These are phyloP conservation scores for Balamuthia mandrillaris DNA, from an alignment of 208 protist genomes.

Conservation along the genomic window DNA sequence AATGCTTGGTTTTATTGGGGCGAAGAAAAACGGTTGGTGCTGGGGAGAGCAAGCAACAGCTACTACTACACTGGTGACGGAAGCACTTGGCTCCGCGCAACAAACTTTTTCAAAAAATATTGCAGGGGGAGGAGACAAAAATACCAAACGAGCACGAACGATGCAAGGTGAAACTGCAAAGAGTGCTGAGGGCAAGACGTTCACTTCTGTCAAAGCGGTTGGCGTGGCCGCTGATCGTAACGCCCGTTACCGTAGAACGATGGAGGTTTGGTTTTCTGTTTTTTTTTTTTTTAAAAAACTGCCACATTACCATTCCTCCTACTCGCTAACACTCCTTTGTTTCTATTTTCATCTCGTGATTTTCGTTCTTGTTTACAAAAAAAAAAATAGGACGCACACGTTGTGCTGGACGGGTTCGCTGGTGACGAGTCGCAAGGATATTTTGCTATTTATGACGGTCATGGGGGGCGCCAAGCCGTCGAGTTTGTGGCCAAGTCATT, in stretches of 20 bases:
- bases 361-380: not conserved
- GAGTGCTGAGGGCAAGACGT: not conserved
- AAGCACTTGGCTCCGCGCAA: too few species aligned
- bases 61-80: too few species aligned
- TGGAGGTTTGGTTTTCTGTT: constrained; percentile 46
- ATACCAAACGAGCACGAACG: too few species aligned
- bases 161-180: too few species aligned
- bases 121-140: too few species aligned
- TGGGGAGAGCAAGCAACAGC: too few species aligned
- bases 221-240: constrained; percentile 53
- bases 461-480: constrained; percentile 43
- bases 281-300: constrained; percentile 24
- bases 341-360: not conserved
- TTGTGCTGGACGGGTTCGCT: constrained; percentile 55
- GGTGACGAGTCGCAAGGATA: constrained; percentile 41
- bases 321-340: too few species aligned
- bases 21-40: too few species aligned
- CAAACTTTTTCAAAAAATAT: too few species aligned
- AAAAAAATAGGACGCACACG: constrained; percentile 63
- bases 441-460: constrained; percentile 66
- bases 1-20: too few species aligned
- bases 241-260: constrained; percentile 54
- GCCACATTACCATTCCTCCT: too few species aligned
- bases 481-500: constrained; percentile 16
- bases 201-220: constrained; percentile 50